These are phyloP conservation scores for Cylindrotheca closterium DNA, from an alignment of 108 stramenopile species.

Conservation along the genomic window DNA sequence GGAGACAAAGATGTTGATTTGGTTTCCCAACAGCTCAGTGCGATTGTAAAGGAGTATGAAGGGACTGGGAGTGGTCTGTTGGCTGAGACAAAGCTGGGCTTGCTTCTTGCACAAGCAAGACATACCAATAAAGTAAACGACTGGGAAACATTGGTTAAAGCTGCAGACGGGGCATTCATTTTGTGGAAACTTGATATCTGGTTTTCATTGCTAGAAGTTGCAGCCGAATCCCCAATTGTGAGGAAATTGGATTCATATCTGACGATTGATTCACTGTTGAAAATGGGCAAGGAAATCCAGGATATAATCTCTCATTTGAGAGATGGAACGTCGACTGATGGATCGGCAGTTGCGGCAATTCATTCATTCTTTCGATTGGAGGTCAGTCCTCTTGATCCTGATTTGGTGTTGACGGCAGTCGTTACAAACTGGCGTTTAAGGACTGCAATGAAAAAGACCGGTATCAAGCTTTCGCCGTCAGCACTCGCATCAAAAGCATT, in stretches of 20 bases:
- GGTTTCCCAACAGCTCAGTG: not conserved
- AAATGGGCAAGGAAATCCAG: not conserved
- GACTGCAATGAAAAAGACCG: not conserved
- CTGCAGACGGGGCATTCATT: not conserved
- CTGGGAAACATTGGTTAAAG: not conserved
- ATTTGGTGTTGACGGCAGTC: not conserved
- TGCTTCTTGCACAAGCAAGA: not conserved
- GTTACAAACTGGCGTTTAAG: not conserved
- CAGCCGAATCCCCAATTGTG: no score
- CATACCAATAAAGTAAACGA: not conserved
- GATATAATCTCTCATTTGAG: not conserved
- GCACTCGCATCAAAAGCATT: not conserved
- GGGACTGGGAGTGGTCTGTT: not conserved
- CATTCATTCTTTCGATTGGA: not conserved
- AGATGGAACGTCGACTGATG: not conserved
- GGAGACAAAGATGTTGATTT: not conserved
- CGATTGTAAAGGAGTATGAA: not conserved
- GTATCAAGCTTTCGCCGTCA: not conserved
- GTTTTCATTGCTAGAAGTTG: not conserved
- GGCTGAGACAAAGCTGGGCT: not conserved
- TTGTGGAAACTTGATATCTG: not conserved
- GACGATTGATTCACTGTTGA: not conserved
- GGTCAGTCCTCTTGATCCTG: not conserved
- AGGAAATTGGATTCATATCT: not conserved
- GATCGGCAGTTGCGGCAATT: not conserved